A percentile compares a stretch with the other conserved stretches of the same genome.
phyloP scores from a whole-genome alignment of 148 eudicot species.

The Heliosperma pusillum region DNA sequence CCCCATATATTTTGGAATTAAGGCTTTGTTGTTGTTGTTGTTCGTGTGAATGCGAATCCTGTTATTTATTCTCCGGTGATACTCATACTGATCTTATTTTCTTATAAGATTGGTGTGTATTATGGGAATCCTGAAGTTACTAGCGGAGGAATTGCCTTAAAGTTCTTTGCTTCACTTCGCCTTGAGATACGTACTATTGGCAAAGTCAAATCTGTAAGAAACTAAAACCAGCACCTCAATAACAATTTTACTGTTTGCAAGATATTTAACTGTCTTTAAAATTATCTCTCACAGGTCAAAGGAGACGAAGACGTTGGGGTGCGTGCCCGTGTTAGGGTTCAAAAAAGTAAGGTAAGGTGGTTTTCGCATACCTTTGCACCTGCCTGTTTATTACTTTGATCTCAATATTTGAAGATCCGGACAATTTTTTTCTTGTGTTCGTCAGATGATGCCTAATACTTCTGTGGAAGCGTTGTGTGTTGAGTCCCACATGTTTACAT shows the following conservation, averaged over 20 bases:
- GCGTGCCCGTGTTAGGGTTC: slow-evolving; percentile 94
- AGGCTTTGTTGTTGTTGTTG: no score
- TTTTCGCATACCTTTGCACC: background rate
- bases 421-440: background rate
- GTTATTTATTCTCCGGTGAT: background rate
- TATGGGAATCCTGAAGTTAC: slow-evolving; percentile 93
- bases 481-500: background rate
- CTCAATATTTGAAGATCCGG: background rate
- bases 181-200: slow-evolving; percentile 27
- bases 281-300: slow-evolving; percentile 47
- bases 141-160: no score
- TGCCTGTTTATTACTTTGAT: background rate
- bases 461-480: background rate
- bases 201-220: slow-evolving; percentile 92
- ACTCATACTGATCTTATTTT: slow-evolving; percentile 17
- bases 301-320: slow-evolving; percentile 95
- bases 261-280: background rate
- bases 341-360: slow-evolving; percentile 82
- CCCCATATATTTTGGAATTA: no score
- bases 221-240: slow-evolving; percentile 17
- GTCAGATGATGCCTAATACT: no score
- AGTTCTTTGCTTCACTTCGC: no score
- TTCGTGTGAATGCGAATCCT: no score
- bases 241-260: background rate
- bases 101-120: slow-evolving; percentile 78